Conservation (phyloP, 495 filamentous ascomycete genomes). For the Letharia lupina region DNA sequence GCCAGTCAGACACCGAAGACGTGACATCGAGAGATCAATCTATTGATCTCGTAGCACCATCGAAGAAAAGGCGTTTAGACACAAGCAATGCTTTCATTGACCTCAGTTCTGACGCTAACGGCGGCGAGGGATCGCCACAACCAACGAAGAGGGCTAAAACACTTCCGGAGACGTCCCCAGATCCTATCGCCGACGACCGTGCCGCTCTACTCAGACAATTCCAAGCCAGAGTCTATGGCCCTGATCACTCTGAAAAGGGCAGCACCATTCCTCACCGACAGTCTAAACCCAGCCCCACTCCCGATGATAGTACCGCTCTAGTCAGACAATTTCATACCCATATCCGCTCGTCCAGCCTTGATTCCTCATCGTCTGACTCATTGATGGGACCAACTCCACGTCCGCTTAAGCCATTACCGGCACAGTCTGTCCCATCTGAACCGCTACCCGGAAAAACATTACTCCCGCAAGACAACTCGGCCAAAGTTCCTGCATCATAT, state of each 20-base stretch:
- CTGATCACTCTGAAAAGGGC: neutral
- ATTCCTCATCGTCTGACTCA: slow-evolving; percentile 7
- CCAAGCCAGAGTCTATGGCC: slow-evolving; percentile 1
- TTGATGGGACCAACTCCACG: neutral
- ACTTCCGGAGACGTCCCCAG: neutral
- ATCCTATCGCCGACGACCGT: slow-evolving; percentile 1
- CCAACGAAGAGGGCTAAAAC: neutral
- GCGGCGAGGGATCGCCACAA: neutral
- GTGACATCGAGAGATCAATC: neutral
- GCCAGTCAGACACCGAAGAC: slow-evolving; percentile 6
- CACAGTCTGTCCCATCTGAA: neutral
- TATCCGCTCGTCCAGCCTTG: neutral
- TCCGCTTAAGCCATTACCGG: neutral
- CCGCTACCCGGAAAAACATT: neutral
- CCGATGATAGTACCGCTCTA: neutral
- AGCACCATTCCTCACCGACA: neutral
- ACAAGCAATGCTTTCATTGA: neutral
- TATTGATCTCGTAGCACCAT: neutral
- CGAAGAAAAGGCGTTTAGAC: neutral
- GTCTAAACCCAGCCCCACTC: neutral
- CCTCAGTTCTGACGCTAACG: neutral
- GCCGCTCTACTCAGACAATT: slow-evolving; percentile 3
- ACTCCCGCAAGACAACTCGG: neutral
- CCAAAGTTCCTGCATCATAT: neutral
- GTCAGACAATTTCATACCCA: neutral